Evolutionary conservation across 495 filamentous ascomycete genomes (phyloP).

Genomic region (Diplogelasinospora grovesii): DNA sequence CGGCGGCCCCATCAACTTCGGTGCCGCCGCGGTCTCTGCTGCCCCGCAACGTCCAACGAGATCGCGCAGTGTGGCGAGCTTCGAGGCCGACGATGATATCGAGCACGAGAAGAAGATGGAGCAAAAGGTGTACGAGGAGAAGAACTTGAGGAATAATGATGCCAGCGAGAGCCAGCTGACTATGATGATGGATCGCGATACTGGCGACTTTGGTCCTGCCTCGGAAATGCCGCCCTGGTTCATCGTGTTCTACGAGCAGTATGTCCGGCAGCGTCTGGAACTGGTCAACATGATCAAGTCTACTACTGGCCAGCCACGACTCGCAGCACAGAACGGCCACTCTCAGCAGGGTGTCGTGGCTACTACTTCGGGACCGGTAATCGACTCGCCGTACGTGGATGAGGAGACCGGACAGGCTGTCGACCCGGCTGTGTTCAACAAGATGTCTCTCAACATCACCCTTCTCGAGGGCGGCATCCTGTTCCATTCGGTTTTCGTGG

Average conservation of each 20-base stretch:
- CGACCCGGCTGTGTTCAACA: conserved; percentile 39
- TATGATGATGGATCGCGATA: conserved; percentile 18
- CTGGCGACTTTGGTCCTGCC: conserved; percentile 18
- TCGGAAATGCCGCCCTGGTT: conserved; percentile 52
- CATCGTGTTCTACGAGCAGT: conserved; percentile 49
- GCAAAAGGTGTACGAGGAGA: conserved; percentile 30
- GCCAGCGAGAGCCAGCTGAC: too few species aligned
- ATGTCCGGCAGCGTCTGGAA: conserved; percentile 45
- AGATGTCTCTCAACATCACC: conserved; percentile 47
- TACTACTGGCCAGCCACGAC: too few species aligned
- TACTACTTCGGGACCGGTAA: not conserved
- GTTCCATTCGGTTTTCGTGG: conserved; percentile 60
- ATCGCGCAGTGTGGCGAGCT: conserved; percentile 21
- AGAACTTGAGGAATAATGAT: too few species aligned
- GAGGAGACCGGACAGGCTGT: conserved; percentile 35
- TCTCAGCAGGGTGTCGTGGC: too few species aligned
- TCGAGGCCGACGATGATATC: conserved; percentile 29
- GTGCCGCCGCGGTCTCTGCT: not conserved
- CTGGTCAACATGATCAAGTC: conserved; percentile 40
- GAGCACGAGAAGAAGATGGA: conserved; percentile 38
- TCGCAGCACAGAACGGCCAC: too few species aligned
- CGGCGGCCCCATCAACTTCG: not conserved
- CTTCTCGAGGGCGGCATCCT: conserved; percentile 51
- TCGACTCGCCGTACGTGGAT: conserved; percentile 30
- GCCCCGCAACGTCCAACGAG: conserved; percentile 20